Evolutionary conservation across 164 flowering plant species (phyloP), one percentile per base, ranked within the genome.

Genomic region (Liriodendron chinense): DNA sequence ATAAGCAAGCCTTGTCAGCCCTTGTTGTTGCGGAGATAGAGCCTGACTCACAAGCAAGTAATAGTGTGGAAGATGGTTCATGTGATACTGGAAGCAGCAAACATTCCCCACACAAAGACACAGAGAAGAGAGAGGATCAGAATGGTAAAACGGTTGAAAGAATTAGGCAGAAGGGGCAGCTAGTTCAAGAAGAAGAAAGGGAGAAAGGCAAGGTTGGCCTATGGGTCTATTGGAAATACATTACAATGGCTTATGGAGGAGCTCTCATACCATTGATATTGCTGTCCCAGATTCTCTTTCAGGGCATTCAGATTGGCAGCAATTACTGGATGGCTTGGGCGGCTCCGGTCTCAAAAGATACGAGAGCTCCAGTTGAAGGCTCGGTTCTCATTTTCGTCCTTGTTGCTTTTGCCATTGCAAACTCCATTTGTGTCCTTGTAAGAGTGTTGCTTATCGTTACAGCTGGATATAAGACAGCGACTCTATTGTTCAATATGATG

Each of bases 301-400:
- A 90, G 82, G 2, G 82, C 14, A 92, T 96, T 81, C 94, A 96
- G 76, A 94, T 94, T 73, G 92, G 86, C 66, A 92, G 98, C 85
- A 94, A 96, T 74, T 96, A 91, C 68, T 96, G 99, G 99, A 96
- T 96, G 95, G 94, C 96, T 47, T 91, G 89, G 95, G 97, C 94
- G 47, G 81, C 90, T 77, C 98, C 99, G 1, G 85, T 86, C 8
- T 89, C 98, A 7, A 76, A 76, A 71, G 89, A 86, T 76, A 82
- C 3, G 13, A n/a, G 81, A 76, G 83, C 96, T 71, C 65, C 82
- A 4, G 95, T 91, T 57, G 48, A 47, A 6, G 76, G 74, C 74
- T 77, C 81, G 9, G 84, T 82, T 13, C 88, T 91, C 5, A 76
- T 94, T 24, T 16, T 79, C 65, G 97, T 96, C 18, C 94, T 90